A percentile compares a stretch with the other conserved stretches of the same genome.
These are phyloP conservation scores for Musa troglodytarum DNA, from an alignment of 176 grass and related monocot genomes.

Conservation along the genomic window DNA sequence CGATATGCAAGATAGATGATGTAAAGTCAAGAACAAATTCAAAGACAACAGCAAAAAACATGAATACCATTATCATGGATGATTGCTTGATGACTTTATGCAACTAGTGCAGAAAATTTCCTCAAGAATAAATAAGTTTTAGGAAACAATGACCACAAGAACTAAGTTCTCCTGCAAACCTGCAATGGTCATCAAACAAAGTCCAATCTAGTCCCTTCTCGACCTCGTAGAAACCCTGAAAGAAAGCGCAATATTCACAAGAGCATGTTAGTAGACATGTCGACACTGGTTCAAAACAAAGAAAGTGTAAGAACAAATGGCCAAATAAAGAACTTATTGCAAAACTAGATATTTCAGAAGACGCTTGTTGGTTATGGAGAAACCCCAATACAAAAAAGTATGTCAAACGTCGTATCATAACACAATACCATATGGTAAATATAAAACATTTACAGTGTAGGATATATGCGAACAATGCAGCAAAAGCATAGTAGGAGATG, in stretches of 20 bases:
- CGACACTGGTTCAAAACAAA: no score
- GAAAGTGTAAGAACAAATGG: no score
- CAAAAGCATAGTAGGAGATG: neutral
- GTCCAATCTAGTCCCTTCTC: conserved; percentile 45
- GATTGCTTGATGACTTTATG: neutral
- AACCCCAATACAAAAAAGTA: no score
- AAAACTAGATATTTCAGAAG: no score
- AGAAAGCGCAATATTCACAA: neutral
- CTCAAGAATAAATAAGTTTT: neutral
- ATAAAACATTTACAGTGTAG: no score
- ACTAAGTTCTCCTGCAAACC: conserved; percentile 13
- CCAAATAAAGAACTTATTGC: no score
- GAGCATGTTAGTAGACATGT: neutral
- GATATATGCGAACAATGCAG: neutral
- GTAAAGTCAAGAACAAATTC: no score
- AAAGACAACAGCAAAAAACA: neutral
- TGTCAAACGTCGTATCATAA: no score
- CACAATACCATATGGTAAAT: no score
- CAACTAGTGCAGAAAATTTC: neutral
- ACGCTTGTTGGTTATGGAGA: no score
- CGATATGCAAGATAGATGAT: no score
- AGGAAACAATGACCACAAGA: neutral
- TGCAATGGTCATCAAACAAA: conserved; percentile 29
- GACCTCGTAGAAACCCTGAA: conserved; percentile 57
- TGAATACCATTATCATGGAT: neutral